Evolutionary conservation across 192 early-diverging fungal genomes (phyloP).

Genomic region (Haplosporangium gracile): DNA sequence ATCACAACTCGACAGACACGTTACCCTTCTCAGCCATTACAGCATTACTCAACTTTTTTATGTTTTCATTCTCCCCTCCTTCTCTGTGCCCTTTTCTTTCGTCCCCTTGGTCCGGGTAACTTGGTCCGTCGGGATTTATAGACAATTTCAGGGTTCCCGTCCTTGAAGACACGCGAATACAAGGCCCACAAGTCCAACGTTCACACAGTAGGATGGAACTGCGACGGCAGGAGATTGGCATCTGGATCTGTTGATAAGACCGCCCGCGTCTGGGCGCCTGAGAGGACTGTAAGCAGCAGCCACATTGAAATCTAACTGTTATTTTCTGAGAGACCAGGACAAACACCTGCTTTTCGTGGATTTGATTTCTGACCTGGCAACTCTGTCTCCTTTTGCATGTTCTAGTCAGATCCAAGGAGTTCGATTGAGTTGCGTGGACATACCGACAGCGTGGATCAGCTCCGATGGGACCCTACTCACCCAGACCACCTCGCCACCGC

Average conservation of each 20-base stretch:
- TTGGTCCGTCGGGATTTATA: constrained; percentile 10
- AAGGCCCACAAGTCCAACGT: constrained; percentile 70
- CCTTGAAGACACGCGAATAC: constrained; percentile 63
- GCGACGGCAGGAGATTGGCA: constrained; percentile 74
- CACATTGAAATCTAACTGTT: not conserved
- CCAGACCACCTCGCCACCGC: constrained; percentile 80
- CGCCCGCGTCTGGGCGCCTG: constrained; percentile 76
- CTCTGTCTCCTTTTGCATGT: not conserved
- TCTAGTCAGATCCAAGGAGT: constrained; percentile 67
- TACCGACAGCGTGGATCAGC: constrained; percentile 82
- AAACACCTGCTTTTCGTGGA: not conserved
- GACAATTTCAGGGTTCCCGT: constrained; percentile 58
- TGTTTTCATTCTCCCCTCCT: not conserved
- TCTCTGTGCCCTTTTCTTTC: not conserved
- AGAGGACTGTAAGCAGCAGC: constrained; percentile 64
- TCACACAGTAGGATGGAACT: constrained; percentile 83
- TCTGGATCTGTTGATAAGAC: constrained; percentile 84
- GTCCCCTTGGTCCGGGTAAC: not conserved
- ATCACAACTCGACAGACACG: not conserved
- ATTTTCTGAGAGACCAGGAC: constrained; percentile 4
- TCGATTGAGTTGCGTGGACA: constrained; percentile 80
- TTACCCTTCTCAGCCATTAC: not conserved
- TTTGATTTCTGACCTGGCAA: not conserved
- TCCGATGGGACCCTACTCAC: constrained; percentile 84
- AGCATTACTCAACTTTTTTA: not conserved